A percentile compares a stretch with the other conserved stretches of the same genome.
phyloP scores from a whole-genome alignment of 225 moss, liverwort and hornwort species.

The Bryoerythrophyllum caledonicum region DNA sequence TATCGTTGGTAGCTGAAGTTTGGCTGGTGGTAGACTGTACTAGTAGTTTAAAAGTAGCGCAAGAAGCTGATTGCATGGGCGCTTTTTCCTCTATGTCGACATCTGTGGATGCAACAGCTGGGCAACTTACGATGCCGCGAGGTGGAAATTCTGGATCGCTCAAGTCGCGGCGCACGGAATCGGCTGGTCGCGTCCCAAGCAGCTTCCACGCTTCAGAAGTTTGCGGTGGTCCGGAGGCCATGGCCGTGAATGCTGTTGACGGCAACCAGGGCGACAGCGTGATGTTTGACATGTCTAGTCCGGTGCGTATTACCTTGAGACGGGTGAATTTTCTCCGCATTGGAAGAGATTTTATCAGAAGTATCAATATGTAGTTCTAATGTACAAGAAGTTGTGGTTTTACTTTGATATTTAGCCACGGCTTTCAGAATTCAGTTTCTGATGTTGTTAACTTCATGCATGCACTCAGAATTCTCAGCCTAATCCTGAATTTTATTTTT shows the following conservation, averaged over 20 bases:
- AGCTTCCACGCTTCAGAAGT: too few relatives aligned
- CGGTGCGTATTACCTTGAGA: background rate
- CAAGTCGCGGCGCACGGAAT: background rate
- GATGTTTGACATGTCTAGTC: background rate
- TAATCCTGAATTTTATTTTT: background rate
- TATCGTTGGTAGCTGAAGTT: background rate
- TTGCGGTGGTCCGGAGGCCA: background rate
- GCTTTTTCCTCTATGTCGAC: accelerated
- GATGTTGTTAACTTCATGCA: background rate
- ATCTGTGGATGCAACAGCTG: background rate
- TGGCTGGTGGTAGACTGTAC: background rate
- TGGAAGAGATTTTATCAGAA: background rate
- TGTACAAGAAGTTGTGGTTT: background rate
- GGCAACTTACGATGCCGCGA: background rate
- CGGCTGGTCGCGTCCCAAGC: too few relatives aligned
- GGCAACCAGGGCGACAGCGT: background rate
- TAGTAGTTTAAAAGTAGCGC: background rate
- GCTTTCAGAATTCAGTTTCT: background rate
- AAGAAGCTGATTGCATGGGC: background rate
- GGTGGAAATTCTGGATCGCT: background rate
- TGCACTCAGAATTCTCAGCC: background rate
- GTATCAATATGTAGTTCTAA: background rate
- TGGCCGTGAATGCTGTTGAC: background rate
- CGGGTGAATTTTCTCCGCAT: background rate
- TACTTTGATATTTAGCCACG: background rate